Percentiles rank a stretch among this genome's conserved stretches.
Conservation (phyloP, 257 asterid genomes). For the Salvia rosmarinus region DNA sequence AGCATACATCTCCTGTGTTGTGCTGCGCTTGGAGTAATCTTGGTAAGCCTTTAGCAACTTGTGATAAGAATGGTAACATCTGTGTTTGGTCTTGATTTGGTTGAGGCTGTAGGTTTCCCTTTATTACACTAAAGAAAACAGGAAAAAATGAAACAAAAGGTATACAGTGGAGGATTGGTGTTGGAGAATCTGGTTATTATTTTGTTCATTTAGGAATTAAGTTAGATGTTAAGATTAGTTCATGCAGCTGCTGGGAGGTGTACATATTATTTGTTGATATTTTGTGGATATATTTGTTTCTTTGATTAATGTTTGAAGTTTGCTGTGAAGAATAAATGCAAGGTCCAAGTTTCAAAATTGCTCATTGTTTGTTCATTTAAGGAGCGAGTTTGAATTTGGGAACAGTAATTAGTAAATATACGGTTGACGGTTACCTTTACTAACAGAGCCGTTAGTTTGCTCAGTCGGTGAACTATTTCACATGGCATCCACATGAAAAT, state of each 20-base stretch:
- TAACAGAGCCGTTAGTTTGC: too few relatives aligned
- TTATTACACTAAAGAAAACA: not conserved
- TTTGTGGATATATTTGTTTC: not conserved
- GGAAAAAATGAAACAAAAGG: not conserved
- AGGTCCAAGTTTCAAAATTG: not conserved
- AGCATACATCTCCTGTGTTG: constrained; percentile 70
- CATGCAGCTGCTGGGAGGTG: constrained; percentile 16
- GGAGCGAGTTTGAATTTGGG: not conserved
- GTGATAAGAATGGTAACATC: constrained; percentile 75
- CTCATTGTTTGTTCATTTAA: not conserved
- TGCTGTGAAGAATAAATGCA: not conserved
- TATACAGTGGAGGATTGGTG: not conserved
- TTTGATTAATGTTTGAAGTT: constrained; percentile 19
- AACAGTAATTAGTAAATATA: too few relatives aligned
- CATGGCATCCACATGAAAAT: too few relatives aligned
- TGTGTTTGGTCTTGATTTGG: constrained; percentile 62
- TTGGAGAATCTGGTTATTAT: constrained; percentile 26
- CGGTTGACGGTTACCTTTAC: too few relatives aligned
- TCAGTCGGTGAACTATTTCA: too few relatives aligned
- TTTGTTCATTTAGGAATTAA: constrained; percentile 32
- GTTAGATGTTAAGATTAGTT: constrained; percentile 30
- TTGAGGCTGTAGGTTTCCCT: not conserved
- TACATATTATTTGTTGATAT: constrained; percentile 28
- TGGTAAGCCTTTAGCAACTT: constrained; percentile 80
- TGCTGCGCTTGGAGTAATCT: constrained; percentile 86